Evolutionary conservation across 1,284 basidiomycete species (phyloP).

Genomic region (Amylostereum areolatum): DNA sequence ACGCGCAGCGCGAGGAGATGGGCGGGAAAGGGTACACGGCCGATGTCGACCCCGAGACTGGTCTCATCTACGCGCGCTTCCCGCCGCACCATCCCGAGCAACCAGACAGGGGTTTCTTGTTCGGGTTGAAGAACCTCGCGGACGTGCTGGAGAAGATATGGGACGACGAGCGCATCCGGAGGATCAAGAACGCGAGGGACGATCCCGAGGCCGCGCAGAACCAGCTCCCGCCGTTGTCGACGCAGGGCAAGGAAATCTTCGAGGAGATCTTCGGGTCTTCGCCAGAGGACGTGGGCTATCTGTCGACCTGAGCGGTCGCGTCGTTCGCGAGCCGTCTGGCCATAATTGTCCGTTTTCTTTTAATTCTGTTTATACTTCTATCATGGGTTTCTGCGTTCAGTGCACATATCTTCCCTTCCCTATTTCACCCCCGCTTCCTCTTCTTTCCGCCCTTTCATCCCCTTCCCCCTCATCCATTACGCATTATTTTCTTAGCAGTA

Average conservation of each 20-base stretch:
- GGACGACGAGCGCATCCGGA: conserved; percentile 71
- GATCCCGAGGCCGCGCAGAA: conserved; percentile 38
- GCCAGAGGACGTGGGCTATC: conserved; percentile 64
- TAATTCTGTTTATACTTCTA: neutral
- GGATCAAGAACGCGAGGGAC: conserved; percentile 60
- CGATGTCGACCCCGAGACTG: conserved; percentile 72
- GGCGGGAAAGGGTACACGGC: conserved; percentile 77
- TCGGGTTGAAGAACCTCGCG: conserved; percentile 81
- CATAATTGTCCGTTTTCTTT: too few species aligned
- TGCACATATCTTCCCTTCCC: too few species aligned
- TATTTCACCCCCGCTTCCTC: too few species aligned
- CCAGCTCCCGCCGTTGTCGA: conserved; percentile 56
- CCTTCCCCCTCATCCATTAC: too few species aligned
- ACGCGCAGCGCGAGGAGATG: conserved; percentile 37
- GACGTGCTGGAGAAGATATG: conserved; percentile 76
- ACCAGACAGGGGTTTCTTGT: conserved; percentile 93
- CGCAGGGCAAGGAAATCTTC: conserved; percentile 73
- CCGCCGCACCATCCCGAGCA: conserved; percentile 86
- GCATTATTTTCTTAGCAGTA: too few species aligned
- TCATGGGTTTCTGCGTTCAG: too few species aligned
- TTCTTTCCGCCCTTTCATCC: too few species aligned
- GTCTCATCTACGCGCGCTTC: conserved; percentile 80
- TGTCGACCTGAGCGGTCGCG: conserved; percentile 49
- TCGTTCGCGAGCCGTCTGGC: too few species aligned
- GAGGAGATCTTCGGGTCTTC: conserved; percentile 61